Conservation (phyloP, 768 basidiomycete genomes). For the Royoungia palumana region DNA sequence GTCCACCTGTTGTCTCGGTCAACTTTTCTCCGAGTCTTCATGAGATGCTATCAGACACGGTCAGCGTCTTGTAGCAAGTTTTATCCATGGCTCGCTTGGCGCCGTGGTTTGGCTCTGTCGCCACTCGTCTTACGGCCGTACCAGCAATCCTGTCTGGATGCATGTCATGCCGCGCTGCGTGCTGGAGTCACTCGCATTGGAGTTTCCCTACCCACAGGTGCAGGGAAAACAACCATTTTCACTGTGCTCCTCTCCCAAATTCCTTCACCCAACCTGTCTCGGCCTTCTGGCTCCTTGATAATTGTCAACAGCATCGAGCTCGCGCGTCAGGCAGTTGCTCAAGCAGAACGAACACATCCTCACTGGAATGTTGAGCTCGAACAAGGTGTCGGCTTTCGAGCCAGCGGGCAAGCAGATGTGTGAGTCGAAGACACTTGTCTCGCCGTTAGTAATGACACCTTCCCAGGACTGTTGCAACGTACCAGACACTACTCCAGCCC, state of each 20-base stretch:
- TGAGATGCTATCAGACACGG: not conserved
- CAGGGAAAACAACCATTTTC: slow-evolving; percentile 91
- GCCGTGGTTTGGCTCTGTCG: slow-evolving; percentile 6
- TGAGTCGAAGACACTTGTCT: slow-evolving; percentile 29
- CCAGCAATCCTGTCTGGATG: slow-evolving; percentile 75
- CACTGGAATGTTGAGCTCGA: slow-evolving; percentile 87
- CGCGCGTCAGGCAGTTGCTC: slow-evolving; percentile 78
- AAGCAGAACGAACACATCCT: slow-evolving; percentile 64
- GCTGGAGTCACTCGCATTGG: slow-evolving; percentile 73
- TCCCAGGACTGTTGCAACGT: slow-evolving; percentile 79
- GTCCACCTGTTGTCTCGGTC: too few relatives aligned
- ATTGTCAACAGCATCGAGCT: slow-evolving; percentile 90
- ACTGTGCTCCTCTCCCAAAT: slow-evolving; percentile 74
- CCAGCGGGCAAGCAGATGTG: slow-evolving; percentile 83
- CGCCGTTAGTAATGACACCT: not conserved
- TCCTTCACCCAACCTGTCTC: slow-evolving; percentile 38
- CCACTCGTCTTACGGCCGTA: slow-evolving; percentile 69
- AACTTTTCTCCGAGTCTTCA: too few relatives aligned
- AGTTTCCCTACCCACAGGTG: slow-evolving; percentile 81
- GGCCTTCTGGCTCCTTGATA: slow-evolving; percentile 63
- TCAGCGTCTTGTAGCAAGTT: not conserved
- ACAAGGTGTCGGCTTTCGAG: slow-evolving; percentile 72
- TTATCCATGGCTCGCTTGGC: not conserved
- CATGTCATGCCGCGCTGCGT: slow-evolving; percentile 69
- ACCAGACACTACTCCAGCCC: slow-evolving; percentile 72